A percentile compares a stretch with the other conserved stretches of the same genome.
These are phyloP conservation scores for Cryptosporidium parvum DNA, from an alignment of 169 alveolate genomes.

Conservation along the genomic window DNA sequence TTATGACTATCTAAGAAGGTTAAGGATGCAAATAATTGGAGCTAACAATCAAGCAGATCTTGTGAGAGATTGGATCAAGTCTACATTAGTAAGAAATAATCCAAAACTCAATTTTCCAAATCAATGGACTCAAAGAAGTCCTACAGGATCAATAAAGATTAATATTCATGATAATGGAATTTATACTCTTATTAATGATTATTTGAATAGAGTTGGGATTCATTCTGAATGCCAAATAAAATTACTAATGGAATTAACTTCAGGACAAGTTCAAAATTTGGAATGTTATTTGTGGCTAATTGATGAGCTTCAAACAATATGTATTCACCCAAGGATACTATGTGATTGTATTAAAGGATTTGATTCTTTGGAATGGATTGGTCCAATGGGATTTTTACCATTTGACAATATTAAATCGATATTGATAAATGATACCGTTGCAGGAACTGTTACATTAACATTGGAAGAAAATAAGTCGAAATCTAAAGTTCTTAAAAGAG, in stretches of 20 bases:
- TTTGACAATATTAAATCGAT: conserved; percentile 24
- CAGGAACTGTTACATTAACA: conserved; percentile 31
- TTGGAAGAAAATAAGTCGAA: not conserved
- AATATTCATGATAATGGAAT: conserved; percentile 43
- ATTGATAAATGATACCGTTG: not conserved
- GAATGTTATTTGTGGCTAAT: conserved; percentile 65
- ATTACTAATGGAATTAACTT: conserved; percentile 25
- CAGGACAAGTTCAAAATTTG: conserved; percentile 15
- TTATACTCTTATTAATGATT: conserved; percentile 4
- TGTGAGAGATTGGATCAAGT: conserved; percentile 67
- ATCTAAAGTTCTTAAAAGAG: not conserved
- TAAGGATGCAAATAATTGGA: conserved; percentile 67
- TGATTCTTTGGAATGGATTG: conserved; percentile 67
- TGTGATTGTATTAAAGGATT: conserved; percentile 49
- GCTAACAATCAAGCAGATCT: conserved; percentile 7
- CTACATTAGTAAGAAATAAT: conserved; percentile 8
- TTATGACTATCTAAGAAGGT: conserved; percentile 47
- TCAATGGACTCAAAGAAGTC: conserved; percentile 63
- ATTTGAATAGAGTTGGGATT: conserved; percentile 46
- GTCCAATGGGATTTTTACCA: conserved; percentile 65
- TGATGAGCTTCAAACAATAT: conserved; percentile 56
- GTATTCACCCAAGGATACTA: conserved; percentile 51
- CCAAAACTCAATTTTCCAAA: conserved; percentile 19
- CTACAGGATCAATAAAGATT: conserved; percentile 56
- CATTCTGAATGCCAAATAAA: conserved; percentile 26